These are phyloP conservation scores for Puccinia polysora DNA, from an alignment of 1,284 basidiomycete species.

Conservation along the genomic window DNA sequence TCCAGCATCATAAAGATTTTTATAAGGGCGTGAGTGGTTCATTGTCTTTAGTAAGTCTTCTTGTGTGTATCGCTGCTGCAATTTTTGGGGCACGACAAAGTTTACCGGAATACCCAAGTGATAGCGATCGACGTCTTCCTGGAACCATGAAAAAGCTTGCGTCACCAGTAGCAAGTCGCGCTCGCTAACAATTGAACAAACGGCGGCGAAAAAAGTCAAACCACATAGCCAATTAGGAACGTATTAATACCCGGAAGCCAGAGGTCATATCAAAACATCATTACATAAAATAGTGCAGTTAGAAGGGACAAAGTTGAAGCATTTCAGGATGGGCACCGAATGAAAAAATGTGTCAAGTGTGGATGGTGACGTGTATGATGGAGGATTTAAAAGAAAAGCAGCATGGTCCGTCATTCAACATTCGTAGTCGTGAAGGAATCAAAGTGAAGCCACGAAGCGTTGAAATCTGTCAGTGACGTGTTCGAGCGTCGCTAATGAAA, in stretches of 20 bases:
- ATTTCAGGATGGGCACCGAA: slow-evolving; percentile 15
- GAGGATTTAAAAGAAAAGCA: slow-evolving; percentile 6
- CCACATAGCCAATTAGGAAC: neutral
- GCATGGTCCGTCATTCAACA: neutral
- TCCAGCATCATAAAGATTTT: slow-evolving; percentile 15
- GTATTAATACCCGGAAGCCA: neutral
- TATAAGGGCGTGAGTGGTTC: slow-evolving; percentile 3
- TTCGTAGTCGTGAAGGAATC: neutral
- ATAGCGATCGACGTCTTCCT: slow-evolving; percentile 20
- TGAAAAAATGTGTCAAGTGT: slow-evolving; percentile 24
- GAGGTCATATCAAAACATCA: slow-evolving; percentile 25
- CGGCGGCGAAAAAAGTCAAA: neutral
- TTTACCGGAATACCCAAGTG: neutral
- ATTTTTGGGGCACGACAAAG: neutral
- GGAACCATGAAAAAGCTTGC: slow-evolving; percentile 14
- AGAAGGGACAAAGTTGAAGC: slow-evolving; percentile 9
- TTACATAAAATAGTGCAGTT: slow-evolving; percentile 9
- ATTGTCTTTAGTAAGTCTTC: neutral
- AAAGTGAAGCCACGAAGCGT: slow-evolving; percentile 7
- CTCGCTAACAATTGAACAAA: slow-evolving; percentile 1
- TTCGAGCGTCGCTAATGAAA: slow-evolving; percentile 19
- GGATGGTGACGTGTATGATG: slow-evolving; percentile 26
- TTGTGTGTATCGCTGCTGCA: neutral
- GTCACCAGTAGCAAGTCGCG: neutral
- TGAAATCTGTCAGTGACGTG: slow-evolving; percentile 24